Evolutionary conservation across 2,329 filamentous ascomycete species (phyloP), one percentile per base, ranked within the genome.

Genomic region (Pestalotiopsis sp.): DNA sequence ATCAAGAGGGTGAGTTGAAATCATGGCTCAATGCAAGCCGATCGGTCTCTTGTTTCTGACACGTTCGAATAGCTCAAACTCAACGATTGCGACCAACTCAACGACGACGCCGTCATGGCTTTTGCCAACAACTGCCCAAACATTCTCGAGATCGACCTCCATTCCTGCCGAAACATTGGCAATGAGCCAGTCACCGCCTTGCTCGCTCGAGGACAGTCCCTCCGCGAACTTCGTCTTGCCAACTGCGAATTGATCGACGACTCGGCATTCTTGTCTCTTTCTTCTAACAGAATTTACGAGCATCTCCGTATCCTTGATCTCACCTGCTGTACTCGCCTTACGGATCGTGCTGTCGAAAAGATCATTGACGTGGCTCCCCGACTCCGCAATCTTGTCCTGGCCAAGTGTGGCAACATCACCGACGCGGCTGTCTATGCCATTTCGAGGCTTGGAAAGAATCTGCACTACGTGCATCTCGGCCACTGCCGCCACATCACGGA

Each of bases 401-500:
- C 95, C 72, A 99, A 99, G 82, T 99, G 96, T 80, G 90, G 92
- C 72, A 92, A 95, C 76, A 93, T 99, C 75, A 98, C 96, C 1
- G 95, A 99, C 81, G 87, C 89, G 61, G 92, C 95, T 9, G 94
- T 99, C 9, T 86, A 92, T 74, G 92, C 95, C 68, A 98, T 99
- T 72, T 92, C 94, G 68, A 91, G 89, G 74, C 87, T 99, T 3
- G 94, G 95, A 71, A 98, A 98, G 84, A 99, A 98, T 75, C 83
- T 99, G 67, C 96, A 99, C 80, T 98, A 97, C 79, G 91, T 99
- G 66, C 96, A 99, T 77, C 86, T 99, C 2, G 96, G 96, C 11
- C 96, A 99, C 79, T 99, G 96, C 80, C 89, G 90, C 36, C 90
- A 95, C 61, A 95, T 99, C 76, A 98, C 95, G 0, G 96, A 99